Evolutionary conservation across 305 asterid species (phyloP), one percentile per base, ranked within the genome.

Genomic region (Euphrasia arctica): DNA sequence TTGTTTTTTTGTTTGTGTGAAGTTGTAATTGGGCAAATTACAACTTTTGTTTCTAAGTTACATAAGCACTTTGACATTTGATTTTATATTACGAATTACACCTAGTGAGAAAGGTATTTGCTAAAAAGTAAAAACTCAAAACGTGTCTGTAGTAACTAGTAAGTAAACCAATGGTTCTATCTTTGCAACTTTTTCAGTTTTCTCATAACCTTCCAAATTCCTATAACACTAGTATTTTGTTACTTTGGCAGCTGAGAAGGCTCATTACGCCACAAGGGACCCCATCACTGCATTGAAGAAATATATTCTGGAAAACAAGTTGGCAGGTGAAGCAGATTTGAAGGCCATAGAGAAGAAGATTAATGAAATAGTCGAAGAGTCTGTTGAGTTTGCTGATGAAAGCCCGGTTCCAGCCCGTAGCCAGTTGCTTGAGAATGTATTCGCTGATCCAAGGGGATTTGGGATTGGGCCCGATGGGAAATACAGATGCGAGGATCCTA

Each of bases 401-500:
- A 91, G 98, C 82, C 95, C 96, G 7, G 81, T 63, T 62, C 98
- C 98, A 36, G 70, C 69, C 41, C 95, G 98, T 4, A 91, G 83
- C 63, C 97, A 91, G 76, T 80, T 91, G 73, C 85, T 91, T 0
- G 97, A 89, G 78, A 91, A 91, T 34, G 98, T 91, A 4, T 91
- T 91, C 54, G 98, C 98, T 9, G 97, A 91, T 73, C 98, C 98
- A 1, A 81, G 83, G 68, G 98, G 98, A 5, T 91, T 91, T 25
- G 97, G 98, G 9, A 91, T 91, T 27, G 98, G 96, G 52, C 98
- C 98, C 18, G 95, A 91, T 67, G 98, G 98, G 18, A 89, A 76
- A 81, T 91, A 91, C 89, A 84, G 98, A 79, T 91, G 98, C 54
- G 97, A 89, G 83, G 97, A 91, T 57, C 98, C 98, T 39, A 91